These are phyloP conservation scores for Corylus heterophylla DNA, from an alignment of 306 rosid genomes.

Conservation along the genomic window DNA sequence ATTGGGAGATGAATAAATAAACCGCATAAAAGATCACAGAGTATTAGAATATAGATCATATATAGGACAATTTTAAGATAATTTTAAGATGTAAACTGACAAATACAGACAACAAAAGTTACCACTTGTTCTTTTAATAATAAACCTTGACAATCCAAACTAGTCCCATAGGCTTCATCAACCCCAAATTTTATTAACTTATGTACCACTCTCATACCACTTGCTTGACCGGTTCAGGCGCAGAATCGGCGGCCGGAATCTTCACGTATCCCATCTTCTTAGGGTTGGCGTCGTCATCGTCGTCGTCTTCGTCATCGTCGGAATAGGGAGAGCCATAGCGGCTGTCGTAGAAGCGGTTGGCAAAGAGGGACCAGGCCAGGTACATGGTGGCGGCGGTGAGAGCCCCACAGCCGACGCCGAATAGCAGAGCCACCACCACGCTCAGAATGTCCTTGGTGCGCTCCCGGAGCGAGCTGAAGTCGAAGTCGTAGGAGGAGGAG, in stretches of 20 bases:
- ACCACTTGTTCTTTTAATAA: constrained; percentile 1
- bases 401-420: constrained; percentile 92
- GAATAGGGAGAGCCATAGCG: constrained; percentile 18
- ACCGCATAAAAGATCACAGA: neutral
- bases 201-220: constrained; percentile 26
- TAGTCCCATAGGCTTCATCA: constrained; percentile 10
- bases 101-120: constrained; percentile 24
- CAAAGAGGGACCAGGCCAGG: constrained; percentile 69
- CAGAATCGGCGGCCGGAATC: constrained; percentile 49
- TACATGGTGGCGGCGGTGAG: constrained; percentile 88
- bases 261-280: constrained; percentile 72
- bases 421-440: constrained; percentile 81
- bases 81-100: constrained; percentile 22
- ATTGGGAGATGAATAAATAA: neutral
- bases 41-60: neutral
- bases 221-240: constrained; percentile 37
- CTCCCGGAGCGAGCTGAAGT: constrained; percentile 76
- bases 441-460: constrained; percentile 91
- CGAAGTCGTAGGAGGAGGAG: constrained; percentile 46
- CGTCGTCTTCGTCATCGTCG: constrained; percentile 33
- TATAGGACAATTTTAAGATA: constrained; percentile 8
- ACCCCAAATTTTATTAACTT: constrained; percentile 12
- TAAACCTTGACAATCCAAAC: neutral
- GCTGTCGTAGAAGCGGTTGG: constrained; percentile 38
- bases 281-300: constrained; percentile 37